Conservation (phyloP, 371 early-diverging fungal species). For the Lichtheimia hyalospora region DNA sequence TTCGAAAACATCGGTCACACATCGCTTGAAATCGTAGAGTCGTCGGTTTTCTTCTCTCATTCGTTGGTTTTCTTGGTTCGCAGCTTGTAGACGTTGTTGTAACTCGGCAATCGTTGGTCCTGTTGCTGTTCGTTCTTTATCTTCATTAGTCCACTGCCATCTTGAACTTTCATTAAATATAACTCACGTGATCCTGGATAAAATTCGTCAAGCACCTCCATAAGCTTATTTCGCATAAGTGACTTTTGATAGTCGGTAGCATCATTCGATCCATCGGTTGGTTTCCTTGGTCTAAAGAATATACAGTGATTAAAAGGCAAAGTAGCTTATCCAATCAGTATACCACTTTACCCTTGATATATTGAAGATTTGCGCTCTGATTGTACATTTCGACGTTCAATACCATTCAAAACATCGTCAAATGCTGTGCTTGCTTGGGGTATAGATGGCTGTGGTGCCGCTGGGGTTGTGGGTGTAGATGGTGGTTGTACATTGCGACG, state of each 20-base stretch:
- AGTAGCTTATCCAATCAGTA: no score
- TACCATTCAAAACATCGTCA: background rate
- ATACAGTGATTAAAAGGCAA: no score
- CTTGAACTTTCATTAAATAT: background rate
- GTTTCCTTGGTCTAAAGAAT: no score
- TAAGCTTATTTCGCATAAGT: no score
- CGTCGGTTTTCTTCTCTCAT: constrained; percentile 13
- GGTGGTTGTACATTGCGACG: constrained; percentile 5
- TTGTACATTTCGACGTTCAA: background rate
- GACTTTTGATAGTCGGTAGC: no score
- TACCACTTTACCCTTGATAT: no score
- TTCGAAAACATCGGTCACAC: constrained; percentile 17
- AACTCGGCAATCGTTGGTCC: background rate
- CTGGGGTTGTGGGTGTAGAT: background rate
- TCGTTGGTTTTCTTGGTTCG: constrained; percentile 9
- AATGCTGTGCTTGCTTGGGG: background rate
- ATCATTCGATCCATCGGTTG: no score
- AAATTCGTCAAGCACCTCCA: constrained; percentile 5
- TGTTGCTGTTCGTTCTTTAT: background rate
- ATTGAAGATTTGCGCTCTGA: background rate
- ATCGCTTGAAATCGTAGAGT: constrained; percentile 15
- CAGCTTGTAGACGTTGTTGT: constrained; percentile 6
- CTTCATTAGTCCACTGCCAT: no score
- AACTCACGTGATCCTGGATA: background rate
- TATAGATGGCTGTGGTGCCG: background rate